A percentile compares a stretch with the other conserved stretches of the same genome.
Conservation (phyloP, 768 basidiomycete species). For the Hydnum rufescens region DNA sequence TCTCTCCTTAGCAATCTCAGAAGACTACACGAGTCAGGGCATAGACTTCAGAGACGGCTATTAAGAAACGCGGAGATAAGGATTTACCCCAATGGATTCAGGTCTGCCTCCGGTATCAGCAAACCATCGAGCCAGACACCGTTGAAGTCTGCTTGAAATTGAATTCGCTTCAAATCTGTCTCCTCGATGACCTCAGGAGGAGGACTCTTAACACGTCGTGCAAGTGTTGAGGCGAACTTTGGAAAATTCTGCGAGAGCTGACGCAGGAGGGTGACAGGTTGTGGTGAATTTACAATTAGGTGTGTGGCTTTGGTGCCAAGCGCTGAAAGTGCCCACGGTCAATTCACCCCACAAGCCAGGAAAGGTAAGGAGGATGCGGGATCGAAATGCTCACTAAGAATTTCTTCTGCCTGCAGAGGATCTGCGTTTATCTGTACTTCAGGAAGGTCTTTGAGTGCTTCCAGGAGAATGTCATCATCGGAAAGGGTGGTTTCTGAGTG, state of each 20-base stretch:
- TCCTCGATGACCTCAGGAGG: constrained; percentile 32
- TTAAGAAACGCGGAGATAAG: background rate
- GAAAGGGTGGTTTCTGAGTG: background rate
- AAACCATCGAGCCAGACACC: constrained; percentile 71
- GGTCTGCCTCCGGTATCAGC: constrained; percentile 35
- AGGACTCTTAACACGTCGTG: constrained; percentile 40
- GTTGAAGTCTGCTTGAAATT: constrained; percentile 32
- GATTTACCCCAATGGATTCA: constrained; percentile 45
- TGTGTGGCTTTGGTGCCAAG: constrained; percentile 60
- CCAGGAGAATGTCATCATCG: background rate
- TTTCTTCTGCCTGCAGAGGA: background rate
- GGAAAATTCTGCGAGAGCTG: constrained; percentile 79
- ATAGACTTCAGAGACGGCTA: background rate
- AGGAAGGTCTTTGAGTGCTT: background rate
- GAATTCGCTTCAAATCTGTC: constrained; percentile 34
- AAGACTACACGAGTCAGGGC: constrained; percentile 23
- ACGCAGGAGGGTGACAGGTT: constrained; percentile 36
- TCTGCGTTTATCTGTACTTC: background rate
- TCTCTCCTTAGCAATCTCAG: constrained; percentile 58
- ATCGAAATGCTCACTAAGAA: no score
- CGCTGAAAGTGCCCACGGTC: constrained; percentile 17
- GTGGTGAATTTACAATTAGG: constrained; percentile 41
- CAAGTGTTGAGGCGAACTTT: constrained; percentile 53
- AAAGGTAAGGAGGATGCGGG: background rate
- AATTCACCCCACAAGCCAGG: background rate